phyloP scores from a whole-genome alignment of 345 rosid species.

The Cardiospermum halicacabum region DNA sequence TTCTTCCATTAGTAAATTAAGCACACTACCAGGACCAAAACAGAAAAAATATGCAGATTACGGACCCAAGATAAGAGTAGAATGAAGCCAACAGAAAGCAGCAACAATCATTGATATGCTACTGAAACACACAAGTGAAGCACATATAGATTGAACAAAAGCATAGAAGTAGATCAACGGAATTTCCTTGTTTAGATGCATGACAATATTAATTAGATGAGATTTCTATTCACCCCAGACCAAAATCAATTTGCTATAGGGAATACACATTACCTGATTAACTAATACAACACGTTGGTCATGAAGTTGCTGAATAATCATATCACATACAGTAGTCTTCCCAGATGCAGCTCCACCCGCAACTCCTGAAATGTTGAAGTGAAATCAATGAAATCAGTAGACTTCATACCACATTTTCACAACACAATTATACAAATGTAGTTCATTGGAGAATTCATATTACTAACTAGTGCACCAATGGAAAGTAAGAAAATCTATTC shows the following conservation, averaged over 20 bases:
- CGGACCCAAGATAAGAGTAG: neutral
- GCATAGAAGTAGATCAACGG: neutral
- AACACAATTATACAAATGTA: neutral
- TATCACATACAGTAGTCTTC: constrained; percentile 96
- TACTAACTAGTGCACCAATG: neutral
- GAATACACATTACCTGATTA: constrained; percentile 60
- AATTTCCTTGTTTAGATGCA: neutral
- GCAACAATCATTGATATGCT: neutral
- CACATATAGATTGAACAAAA: neutral
- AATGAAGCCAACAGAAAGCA: neutral
- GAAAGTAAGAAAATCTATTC: neutral
- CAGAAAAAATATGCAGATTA: neutral
- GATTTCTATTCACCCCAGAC: neutral
- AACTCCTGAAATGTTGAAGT: constrained; percentile 50
- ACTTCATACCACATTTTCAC: neutral
- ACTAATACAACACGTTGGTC: constrained; percentile 99
- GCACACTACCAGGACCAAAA: neutral
- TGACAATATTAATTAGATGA: neutral
- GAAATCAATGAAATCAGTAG: neutral
- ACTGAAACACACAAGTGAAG: neutral
- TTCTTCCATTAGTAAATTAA: neutral
- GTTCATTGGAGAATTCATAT: neutral
- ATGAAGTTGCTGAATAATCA: constrained; percentile 98
- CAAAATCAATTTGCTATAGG: neutral
- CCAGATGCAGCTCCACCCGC: constrained; percentile 99